Base-by-base conservation (phyloP, 495 filamentous ascomycete species). In the Bombardia bombarda region DNA sequence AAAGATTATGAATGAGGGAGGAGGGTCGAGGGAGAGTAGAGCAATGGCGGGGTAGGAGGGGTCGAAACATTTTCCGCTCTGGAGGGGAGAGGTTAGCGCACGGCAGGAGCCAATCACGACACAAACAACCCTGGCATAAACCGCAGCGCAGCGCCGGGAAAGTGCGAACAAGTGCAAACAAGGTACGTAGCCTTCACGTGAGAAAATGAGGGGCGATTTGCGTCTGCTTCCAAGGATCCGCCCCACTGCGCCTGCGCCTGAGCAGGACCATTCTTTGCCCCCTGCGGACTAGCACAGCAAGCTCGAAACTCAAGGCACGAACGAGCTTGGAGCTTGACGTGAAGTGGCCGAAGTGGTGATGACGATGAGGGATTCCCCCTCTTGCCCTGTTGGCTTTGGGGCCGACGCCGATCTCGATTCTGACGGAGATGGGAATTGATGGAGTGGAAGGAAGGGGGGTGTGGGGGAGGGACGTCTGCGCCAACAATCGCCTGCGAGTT, bases 1-100 rank as follows among this genome's bases (percentile, higher is more conserved):
- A 36, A 58, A 56, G 53, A 32, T 59, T 53, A 49, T 49, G 49
- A 53, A 65, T 51, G 57, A 63, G 52, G 50, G 61, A 63, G 42
- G 63, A 66, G 55, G 60, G 52, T 47, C 64, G 56, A 57, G 60
- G 48, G 51, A 60, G 46, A 51, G 56, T 49, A 34, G 55, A 57
- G 62, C 60, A 54, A 64, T 60, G 63, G 63, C 66, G 66, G 58
- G 65, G 65, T 63, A 63, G 57, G 67, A 75, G 60, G 54, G 60
- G 56, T 53, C 49, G 51, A 55, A 67, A 63, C 52, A 62, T 57
- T 58, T 56, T 60, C 46, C 47, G 46, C 33, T 50, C 47, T 62
- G 52, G 45, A 38, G 48, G 47, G 51, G 21, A 31, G 4, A 36
- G 33, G 52, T 58, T 58, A 61, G 52, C 41, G 45, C 40, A 32